These are phyloP conservation scores for Flaveria trinervia DNA, from an alignment of 129 eudicot species.

Conservation along the genomic window DNA sequence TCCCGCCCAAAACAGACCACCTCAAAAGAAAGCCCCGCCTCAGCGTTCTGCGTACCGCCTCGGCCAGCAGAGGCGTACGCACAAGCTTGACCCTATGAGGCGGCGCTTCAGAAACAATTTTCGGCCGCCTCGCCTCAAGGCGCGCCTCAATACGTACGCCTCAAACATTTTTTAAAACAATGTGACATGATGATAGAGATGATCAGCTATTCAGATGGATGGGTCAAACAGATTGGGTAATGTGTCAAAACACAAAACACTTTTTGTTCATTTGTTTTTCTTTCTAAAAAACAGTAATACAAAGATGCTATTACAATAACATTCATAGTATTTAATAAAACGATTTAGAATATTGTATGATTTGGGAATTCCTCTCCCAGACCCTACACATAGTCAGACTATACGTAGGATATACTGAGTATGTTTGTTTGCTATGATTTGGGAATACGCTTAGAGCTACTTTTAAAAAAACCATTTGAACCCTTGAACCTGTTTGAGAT, in stretches of 20 bases:
- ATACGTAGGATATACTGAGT: too few relatives aligned
- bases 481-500: slow-evolving; percentile 9
- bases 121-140: too few relatives aligned
- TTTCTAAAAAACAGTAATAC: neutral
- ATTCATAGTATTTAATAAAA: neutral
- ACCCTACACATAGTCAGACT: too few relatives aligned
- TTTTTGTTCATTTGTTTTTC: neutral
- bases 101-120: too few relatives aligned
- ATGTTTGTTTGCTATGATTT: too few relatives aligned
- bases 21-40: too few relatives aligned
- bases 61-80: too few relatives aligned
- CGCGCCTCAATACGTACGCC: too few relatives aligned
- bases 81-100: too few relatives aligned
- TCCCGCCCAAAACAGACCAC: too few relatives aligned
- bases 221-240: neutral
- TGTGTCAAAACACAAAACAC: neutral
- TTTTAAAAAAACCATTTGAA: neutral
- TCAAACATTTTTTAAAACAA: too few relatives aligned
- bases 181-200: neutral
- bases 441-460: neutral
- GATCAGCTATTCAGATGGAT: neutral
- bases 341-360: neutral
- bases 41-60: too few relatives aligned
- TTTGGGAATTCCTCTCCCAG: neutral
- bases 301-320: neutral